A percentile compares a stretch with the other conserved stretches of the same genome.
phyloP scores from a whole-genome alignment of 768 basidiomycete species.

The Termitomyces sp. region DNA sequence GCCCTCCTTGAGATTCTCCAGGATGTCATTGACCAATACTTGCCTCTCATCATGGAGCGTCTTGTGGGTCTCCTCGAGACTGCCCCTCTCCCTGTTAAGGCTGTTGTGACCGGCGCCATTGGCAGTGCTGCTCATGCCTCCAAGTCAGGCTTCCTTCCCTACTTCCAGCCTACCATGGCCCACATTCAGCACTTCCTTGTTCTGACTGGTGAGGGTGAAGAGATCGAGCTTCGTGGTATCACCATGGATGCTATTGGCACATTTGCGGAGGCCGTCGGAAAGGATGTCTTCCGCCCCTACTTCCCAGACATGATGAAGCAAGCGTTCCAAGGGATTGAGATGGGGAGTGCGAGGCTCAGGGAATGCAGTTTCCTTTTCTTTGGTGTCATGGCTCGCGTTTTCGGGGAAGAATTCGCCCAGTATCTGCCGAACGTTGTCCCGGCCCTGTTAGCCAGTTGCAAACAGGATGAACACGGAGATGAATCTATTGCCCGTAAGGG shows the following conservation, averaged over 20 bases:
- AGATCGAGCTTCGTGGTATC: conserved; percentile 91
- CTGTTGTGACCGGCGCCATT: conserved; percentile 95
- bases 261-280: conserved; percentile 94
- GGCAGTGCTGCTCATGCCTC: conserved; percentile 98
- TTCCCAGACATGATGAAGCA: conserved; percentile 96
- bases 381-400: conserved; percentile 96
- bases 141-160: conserved; percentile 84
- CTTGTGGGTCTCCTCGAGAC: conserved; percentile 82
- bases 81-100: conserved; percentile 82
- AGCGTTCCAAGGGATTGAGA: conserved; percentile 84
- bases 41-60: conserved; percentile 91
- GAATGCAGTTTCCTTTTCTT: conserved; percentile 99
- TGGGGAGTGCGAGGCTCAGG: conserved; percentile 80
- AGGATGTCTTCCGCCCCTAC: conserved; percentile 91
- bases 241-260: conserved; percentile 99
- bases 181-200: conserved; percentile 85
- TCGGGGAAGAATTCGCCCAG: conserved; percentile 86
- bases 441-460: conserved; percentile 74
- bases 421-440: conserved; percentile 87
- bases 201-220: conserved; percentile 84
- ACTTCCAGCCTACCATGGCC: conserved; percentile 89
- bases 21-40: conserved; percentile 86
- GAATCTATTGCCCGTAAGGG: conserved; percentile 37
- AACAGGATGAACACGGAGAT: conserved; percentile 79
- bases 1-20: conserved; percentile 92